Evolutionary conservation across 139 green algal genomes (phyloP).

Genomic region (Chlorella sp.): DNA sequence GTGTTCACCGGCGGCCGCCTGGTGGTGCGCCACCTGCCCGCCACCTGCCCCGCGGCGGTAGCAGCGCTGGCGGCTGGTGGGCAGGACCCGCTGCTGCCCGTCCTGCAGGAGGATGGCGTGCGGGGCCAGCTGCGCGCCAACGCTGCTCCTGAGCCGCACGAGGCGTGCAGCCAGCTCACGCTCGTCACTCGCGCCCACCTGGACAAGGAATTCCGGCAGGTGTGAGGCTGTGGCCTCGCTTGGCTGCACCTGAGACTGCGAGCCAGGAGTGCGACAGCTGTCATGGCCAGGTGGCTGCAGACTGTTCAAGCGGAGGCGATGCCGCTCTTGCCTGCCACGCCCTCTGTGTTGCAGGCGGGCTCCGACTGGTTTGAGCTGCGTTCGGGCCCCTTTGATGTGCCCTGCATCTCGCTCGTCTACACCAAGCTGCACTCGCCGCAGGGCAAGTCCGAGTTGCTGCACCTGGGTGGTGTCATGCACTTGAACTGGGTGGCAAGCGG

Average conservation of each 20-base stretch:
- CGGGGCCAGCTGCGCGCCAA: background rate
- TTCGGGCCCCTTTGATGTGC: background rate
- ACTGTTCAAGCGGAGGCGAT: no score
- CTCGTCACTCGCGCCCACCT: background rate
- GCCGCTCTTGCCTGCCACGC: background rate
- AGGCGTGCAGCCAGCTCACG: background rate
- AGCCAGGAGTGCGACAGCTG: background rate
- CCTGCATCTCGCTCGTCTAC: background rate
- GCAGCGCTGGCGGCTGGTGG: background rate
- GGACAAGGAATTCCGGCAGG: background rate
- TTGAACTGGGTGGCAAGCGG: no score
- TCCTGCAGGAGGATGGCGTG: background rate
- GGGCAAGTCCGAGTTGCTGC: background rate
- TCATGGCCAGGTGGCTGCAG: background rate
- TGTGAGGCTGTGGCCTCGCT: no score
- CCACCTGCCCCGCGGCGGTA: background rate
- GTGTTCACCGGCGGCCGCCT: background rate
- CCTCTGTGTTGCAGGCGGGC: background rate
- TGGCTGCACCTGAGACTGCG: background rate
- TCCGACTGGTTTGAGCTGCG: background rate
- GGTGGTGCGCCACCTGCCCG: background rate
- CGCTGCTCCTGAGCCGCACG: background rate
- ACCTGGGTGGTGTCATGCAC: background rate
- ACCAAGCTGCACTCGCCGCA: background rate
- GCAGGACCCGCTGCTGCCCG: background rate